A percentile compares a stretch with the other conserved stretches of the same genome.
phyloP scores from a whole-genome alignment of 1,284 basidiomycete genomes.

The Clitocybe nebularis region DNA sequence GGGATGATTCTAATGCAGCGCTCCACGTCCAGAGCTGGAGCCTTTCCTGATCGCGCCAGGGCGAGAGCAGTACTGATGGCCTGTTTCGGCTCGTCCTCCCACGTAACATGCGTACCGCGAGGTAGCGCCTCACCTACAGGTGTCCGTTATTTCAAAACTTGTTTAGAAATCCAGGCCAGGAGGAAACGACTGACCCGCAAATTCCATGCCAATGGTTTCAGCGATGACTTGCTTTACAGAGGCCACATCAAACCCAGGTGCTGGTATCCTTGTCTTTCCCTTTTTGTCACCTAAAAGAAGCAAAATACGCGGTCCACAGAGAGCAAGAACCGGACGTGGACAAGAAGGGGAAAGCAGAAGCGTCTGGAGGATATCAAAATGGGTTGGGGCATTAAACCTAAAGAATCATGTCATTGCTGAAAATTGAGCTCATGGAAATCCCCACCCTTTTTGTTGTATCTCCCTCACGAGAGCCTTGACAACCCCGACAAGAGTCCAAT shows the following conservation, averaged over 20 bases:
- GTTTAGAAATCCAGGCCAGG: neutral
- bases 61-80: conserved; percentile 53
- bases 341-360: conserved; percentile 61
- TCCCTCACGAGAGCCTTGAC: conserved; percentile 61
- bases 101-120: conserved; percentile 23
- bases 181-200: conserved; percentile 30
- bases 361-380: conserved; percentile 62
- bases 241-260: conserved; percentile 34
- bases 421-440: conserved; percentile 4
- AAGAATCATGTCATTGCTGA: conserved; percentile 3
- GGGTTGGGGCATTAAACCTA: conserved; percentile 35
- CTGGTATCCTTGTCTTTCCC: conserved; percentile 14
- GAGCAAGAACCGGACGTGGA: conserved; percentile 57
- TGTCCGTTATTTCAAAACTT: too few relatives aligned
- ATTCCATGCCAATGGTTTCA: conserved; percentile 37
- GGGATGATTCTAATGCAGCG: conserved; percentile 53
- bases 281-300: conserved; percentile 44
- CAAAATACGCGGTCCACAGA: conserved; percentile 58
- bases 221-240: conserved; percentile 40
- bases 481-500: conserved; percentile 76
- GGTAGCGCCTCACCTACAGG: too few relatives aligned
- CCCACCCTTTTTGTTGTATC: conserved; percentile 55
- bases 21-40: conserved; percentile 58
- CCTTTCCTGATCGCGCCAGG: conserved; percentile 53
- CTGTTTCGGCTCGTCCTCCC: conserved; percentile 44